These are phyloP conservation scores for Cladosporium sp. DNA, from an alignment of 2,329 filamentous ascomycete genomes.

Conservation along the genomic window DNA sequence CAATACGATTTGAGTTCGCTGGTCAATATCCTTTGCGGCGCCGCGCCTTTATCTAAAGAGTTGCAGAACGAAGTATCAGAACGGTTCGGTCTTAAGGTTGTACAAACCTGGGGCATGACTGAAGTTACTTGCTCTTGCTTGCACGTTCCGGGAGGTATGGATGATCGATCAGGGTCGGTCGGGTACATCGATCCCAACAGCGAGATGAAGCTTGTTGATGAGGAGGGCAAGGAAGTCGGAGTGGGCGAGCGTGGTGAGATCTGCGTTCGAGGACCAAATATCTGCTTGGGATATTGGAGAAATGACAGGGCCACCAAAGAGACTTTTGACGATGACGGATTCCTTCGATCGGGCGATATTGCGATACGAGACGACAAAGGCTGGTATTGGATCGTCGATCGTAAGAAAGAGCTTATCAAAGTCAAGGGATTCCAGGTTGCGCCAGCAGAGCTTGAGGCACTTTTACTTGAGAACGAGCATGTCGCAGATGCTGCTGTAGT, in stretches of 20 bases:
- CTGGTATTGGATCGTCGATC: conserved; percentile 87
- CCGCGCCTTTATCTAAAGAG: conserved; percentile 77
- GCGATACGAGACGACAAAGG: conserved; percentile 71
- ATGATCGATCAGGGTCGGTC: conserved; percentile 58
- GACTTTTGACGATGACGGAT: conserved; percentile 71
- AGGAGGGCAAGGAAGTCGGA: conserved; percentile 54
- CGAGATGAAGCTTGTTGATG: conserved; percentile 73
- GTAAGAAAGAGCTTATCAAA: conserved; percentile 66
- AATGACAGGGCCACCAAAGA: conserved; percentile 66
- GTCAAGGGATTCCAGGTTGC: conserved; percentile 43
- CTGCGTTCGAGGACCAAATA: conserved; percentile 73
- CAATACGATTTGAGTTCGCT: conserved; percentile 77
- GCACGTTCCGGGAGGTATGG: conserved; percentile 33
- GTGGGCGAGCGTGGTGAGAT: conserved; percentile 55
- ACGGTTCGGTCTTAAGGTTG: conserved; percentile 72
- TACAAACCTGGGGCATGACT: conserved; percentile 87
- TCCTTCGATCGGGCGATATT: conserved; percentile 87
- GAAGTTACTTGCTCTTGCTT: conserved; percentile 67
- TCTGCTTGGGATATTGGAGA: conserved; percentile 75
- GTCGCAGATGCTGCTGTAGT: conserved; percentile 44
- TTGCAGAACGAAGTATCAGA: conserved; percentile 72
- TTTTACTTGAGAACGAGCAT: conserved; percentile 38
- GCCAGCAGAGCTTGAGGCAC: conserved; percentile 46
- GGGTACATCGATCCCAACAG: conserved; percentile 75
- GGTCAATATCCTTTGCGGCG: conserved; percentile 81